These are phyloP conservation scores for Globisporangium solare DNA, from an alignment of 352 stramenopile genomes.

Conservation along the genomic window DNA sequence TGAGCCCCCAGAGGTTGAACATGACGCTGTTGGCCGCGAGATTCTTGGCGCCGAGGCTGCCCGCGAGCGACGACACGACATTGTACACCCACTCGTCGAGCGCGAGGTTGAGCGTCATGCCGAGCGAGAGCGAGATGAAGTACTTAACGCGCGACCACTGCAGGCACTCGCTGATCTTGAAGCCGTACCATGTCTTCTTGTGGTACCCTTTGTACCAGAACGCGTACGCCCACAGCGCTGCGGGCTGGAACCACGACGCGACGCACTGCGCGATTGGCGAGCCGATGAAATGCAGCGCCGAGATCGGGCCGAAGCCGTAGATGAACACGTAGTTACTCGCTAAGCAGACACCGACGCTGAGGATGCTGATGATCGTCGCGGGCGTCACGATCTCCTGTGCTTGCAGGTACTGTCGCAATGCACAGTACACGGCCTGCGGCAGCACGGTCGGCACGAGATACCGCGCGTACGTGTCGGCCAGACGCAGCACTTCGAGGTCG, in stretches of 20 bases:
- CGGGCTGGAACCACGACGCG: slow-evolving; percentile 66
- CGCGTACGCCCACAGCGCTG: slow-evolving; percentile 60
- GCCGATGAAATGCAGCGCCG: slow-evolving; percentile 61
- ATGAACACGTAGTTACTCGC: slow-evolving; percentile 77
- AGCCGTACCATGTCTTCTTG: slow-evolving; percentile 75
- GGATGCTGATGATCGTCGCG: slow-evolving; percentile 70
- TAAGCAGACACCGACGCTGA: slow-evolving; percentile 60
- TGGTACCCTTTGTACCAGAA: slow-evolving; percentile 83
- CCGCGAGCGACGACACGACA: slow-evolving; percentile 64
- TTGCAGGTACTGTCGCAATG: slow-evolving; percentile 74
- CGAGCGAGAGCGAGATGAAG: slow-evolving; percentile 59
- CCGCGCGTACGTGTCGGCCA: slow-evolving; percentile 60
- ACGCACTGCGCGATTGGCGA: slow-evolving; percentile 68
- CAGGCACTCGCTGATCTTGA: slow-evolving; percentile 44
- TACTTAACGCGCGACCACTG: slow-evolving; percentile 58
- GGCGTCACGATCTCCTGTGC: slow-evolving; percentile 78
- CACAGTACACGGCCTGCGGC: slow-evolving; percentile 66
- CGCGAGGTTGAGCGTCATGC: slow-evolving; percentile 75
- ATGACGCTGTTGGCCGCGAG: slow-evolving; percentile 79
- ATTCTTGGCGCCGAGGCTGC: slow-evolving; percentile 49
- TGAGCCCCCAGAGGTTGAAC: slow-evolving; percentile 78
- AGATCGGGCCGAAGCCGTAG: slow-evolving; percentile 62
- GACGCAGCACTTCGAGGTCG: slow-evolving; percentile 47
- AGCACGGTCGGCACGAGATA: slow-evolving; percentile 60
- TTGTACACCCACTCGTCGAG: slow-evolving; percentile 84